A percentile compares a stretch with the other conserved stretches of the same genome.
Conservation (phyloP, 169 alveolate genomes). For the Cyclospora cayetanensis region DNA sequence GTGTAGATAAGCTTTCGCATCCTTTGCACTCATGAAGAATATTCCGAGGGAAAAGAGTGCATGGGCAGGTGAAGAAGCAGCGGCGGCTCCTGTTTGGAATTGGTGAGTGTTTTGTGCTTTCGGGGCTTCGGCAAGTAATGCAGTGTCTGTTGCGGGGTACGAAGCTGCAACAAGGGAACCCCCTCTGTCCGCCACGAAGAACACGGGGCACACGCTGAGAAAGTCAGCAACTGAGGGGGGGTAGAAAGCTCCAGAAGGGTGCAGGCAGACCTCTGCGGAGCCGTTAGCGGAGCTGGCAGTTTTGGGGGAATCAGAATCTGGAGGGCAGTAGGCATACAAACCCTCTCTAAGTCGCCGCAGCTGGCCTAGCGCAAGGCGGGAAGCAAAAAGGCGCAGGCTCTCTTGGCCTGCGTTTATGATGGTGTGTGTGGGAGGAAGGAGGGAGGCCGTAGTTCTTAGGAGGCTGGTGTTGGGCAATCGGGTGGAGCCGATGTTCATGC, state of each 20-base stretch:
- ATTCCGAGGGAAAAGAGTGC: not conserved
- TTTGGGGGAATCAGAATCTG: not conserved
- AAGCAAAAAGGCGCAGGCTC: not conserved
- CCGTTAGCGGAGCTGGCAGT: slow-evolving; percentile 15
- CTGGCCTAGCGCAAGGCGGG: not conserved
- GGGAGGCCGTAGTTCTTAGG: too few species aligned
- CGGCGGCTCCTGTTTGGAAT: not conserved
- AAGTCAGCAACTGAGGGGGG: not conserved
- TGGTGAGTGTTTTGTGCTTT: too few species aligned
- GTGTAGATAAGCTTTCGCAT: not conserved
- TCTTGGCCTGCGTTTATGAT: not conserved
- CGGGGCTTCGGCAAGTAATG: too few species aligned
- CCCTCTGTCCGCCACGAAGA: not conserved
- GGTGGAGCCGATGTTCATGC: too few species aligned
- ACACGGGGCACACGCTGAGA: not conserved
- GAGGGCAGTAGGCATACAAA: not conserved
- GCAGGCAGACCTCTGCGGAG: not conserved
- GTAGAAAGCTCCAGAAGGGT: not conserved
- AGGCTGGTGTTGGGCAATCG: too few species aligned
- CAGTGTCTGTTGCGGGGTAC: not conserved
- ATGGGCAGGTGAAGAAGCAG: slow-evolving; percentile 5
- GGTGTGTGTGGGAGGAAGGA: not conserved
- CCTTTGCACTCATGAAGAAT: not conserved
- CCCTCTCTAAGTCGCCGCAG: not conserved
- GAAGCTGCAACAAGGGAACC: not conserved